Evolutionary conservation across 2,329 filamentous ascomycete species (phyloP).

Genomic region (Neofusicoccum laricinum): DNA sequence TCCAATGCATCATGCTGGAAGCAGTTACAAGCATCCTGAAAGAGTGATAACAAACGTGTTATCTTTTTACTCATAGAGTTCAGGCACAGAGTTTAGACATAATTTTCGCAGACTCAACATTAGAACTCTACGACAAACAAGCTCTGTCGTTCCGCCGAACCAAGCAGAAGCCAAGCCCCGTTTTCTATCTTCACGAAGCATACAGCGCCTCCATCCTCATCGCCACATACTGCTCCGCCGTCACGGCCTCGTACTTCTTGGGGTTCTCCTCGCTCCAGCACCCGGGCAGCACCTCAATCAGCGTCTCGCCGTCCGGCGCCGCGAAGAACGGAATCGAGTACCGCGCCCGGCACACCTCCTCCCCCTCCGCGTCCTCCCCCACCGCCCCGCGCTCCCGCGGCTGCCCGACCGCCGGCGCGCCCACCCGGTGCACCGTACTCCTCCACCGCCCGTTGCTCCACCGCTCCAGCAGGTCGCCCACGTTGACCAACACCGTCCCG

Average conservation of each 20-base stretch:
- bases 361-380: constrained; percentile 20
- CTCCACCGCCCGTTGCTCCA: constrained; percentile 38
- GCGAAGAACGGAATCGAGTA: constrained; percentile 43
- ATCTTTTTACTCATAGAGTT: not conserved
- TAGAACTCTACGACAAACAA: not conserved
- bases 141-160: not conserved
- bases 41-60: not conserved
- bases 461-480: constrained; percentile 40
- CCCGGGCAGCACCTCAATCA: constrained; percentile 39
- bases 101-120: no score
- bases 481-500: constrained; percentile 37
- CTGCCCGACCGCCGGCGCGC: constrained; percentile 25
- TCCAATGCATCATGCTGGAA: not conserved
- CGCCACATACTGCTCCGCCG: constrained; percentile 34
- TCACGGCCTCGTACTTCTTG: constrained; percentile 40
- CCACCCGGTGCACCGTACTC: constrained; percentile 40
- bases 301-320: constrained; percentile 35
- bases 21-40: not conserved
- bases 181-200: not conserved
- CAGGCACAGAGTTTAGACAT: not conserved
- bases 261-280: constrained; percentile 30
- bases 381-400: not conserved
- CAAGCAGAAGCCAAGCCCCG: not conserved
- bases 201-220: constrained; percentile 34
- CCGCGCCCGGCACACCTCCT: constrained; percentile 30